These are phyloP conservation scores for Hygrocybe coccinea DNA, from an alignment of 768 basidiomycete species.

Conservation along the genomic window DNA sequence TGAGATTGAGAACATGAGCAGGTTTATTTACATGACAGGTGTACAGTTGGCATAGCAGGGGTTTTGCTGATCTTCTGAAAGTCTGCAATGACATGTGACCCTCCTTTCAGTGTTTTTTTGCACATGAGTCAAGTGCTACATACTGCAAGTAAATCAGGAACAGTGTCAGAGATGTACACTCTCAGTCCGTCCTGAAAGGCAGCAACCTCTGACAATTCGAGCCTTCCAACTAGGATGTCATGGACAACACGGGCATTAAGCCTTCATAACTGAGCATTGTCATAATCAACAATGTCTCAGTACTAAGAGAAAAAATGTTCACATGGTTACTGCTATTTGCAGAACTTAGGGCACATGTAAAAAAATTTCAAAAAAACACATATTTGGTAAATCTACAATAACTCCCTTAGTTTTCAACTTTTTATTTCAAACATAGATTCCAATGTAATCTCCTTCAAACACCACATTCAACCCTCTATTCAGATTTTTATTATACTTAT, in stretches of 20 bases:
- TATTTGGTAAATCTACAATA: no score
- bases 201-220: background rate
- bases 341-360: no score
- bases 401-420: no score
- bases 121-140: background rate
- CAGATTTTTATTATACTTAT: no score
- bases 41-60: background rate
- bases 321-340: no score
- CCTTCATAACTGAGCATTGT: background rate
- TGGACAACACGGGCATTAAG: background rate
- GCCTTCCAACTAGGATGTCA: background rate
- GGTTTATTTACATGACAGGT: background rate
- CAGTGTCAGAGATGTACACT: background rate
- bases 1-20: background rate
- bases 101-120: background rate
- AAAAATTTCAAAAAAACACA: no score
- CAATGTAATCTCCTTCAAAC: no score
- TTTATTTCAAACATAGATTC: no score
- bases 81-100: background rate
- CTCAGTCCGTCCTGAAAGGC: background rate
- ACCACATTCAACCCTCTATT: no score
- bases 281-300: background rate
- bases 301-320: background rate
- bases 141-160: background rate
- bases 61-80: background rate